Evolutionary conservation across 140 eudicot genomes (phyloP), one percentile per base, ranked within the genome.

Genomic region (Ambrosia hybrid): DNA sequence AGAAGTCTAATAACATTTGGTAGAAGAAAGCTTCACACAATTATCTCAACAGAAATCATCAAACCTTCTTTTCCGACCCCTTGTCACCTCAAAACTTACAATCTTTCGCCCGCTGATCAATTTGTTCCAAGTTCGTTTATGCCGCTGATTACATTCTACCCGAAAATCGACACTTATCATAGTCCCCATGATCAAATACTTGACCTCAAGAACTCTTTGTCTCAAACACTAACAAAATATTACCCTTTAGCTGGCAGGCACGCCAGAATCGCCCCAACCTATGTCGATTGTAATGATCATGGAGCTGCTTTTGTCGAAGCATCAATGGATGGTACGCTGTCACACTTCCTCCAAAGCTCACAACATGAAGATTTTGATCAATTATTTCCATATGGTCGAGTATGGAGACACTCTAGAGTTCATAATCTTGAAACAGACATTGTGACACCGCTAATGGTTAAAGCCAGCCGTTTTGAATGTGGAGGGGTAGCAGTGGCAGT

Each of bases 61-160:
- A 49, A 49, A 49, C 55, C 55, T 9, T 49, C 55, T 49, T 49
- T 49, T 9, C 55, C 55, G 8, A 51, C 45, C 48, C 70, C 70
- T 65, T 16, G 56, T 9, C 70, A 65, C 16, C 15, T 65, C 34
- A 65, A 16, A 65, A 65, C 38, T 4, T 65, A 65, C 70, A 43
- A 65, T 65, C 70, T 65, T 45, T 65, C 70, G 2, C 37, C 46
- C 5, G 48, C 7, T 43, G 70, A 65, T 65, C 70, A 65, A 65
- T 16, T 9, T 12, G 46, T 65, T 8, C 56, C 70, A 10, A 17
- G 15, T 33, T 1, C 38, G 1, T 65, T 65, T 65, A 9, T 4
- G 9, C 70, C 55, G 9, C 3, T 65, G 0, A 33, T 65, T 15
- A 3, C 30, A 43, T 65, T 65, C 70, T 65, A 65, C 39, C 56